phyloP scores from a whole-genome alignment of 257 asterid genomes.

The Anisodus acutangulus region DNA sequence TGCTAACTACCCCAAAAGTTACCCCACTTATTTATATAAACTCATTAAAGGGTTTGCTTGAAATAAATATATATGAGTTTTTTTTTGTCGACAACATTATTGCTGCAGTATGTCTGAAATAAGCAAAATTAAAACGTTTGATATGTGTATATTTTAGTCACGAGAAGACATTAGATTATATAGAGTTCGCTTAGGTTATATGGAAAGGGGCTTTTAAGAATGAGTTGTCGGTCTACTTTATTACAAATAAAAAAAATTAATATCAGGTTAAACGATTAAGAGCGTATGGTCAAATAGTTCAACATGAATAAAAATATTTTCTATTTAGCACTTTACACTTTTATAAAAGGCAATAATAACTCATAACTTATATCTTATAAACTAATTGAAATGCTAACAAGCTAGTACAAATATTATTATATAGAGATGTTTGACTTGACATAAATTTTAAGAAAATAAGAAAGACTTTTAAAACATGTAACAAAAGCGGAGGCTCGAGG shows the following conservation, averaged over 20 bases:
- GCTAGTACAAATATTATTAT: no score
- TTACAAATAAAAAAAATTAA: not conserved
- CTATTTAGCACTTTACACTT: no score
- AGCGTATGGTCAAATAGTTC: no score
- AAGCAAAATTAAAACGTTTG: slow-evolving; percentile 23
- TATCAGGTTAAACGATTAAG: not conserved
- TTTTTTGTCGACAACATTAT: not conserved
- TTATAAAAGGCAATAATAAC: not conserved
- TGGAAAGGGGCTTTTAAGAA: not conserved
- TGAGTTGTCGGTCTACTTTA: not conserved
- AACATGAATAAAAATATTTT: no score
- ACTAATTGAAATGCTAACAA: no score
- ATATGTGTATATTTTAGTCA: slow-evolving; percentile 1
- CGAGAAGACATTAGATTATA: not conserved
- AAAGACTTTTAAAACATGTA: no score
- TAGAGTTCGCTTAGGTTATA: not conserved
- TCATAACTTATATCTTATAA: not conserved
- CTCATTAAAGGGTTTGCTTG: not conserved
- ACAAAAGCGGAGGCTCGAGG: no score
- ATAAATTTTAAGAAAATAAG: no score
- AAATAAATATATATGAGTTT: not conserved
- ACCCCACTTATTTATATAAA: slow-evolving; percentile 20
- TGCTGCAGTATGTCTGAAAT: not conserved
- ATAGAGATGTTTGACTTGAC: no score
- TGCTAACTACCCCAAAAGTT: not conserved